phyloP scores from a whole-genome alignment of 345 rosid genomes.

The Lumnitzera racemosa region DNA sequence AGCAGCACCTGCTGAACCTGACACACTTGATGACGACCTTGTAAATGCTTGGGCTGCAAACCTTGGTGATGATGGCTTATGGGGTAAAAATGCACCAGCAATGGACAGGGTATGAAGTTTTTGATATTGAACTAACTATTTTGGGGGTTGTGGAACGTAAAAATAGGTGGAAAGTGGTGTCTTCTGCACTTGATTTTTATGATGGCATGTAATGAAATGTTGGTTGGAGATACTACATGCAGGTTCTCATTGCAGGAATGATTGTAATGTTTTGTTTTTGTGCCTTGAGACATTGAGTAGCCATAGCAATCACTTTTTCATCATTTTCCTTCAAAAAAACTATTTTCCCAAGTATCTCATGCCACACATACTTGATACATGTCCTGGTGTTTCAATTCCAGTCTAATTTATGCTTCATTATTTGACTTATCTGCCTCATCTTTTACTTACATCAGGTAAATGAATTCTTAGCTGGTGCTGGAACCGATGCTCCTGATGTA shows the following conservation, averaged over 20 bases:
- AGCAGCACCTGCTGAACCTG: slow-evolving; percentile 62
- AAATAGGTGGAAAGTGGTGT: no score
- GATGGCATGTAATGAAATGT: no score
- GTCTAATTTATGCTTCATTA: neutral
- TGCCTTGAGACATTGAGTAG: no score
- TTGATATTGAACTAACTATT: neutral
- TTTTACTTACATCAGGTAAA: slow-evolving; percentile 55
- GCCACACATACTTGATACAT: neutral
- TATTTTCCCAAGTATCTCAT: no score
- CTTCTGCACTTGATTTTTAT: no score
- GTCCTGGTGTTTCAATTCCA: neutral
- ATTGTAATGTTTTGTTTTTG: no score
- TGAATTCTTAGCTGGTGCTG: slow-evolving; percentile 91
- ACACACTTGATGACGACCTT: slow-evolving; percentile 86
- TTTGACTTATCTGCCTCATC: neutral
- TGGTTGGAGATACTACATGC: no score
- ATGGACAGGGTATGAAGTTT: slow-evolving; percentile 67
- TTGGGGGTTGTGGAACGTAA: no score
- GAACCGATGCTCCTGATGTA: slow-evolving; percentile 99
- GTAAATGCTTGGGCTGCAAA: slow-evolving; percentile 99
- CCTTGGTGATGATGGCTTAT: slow-evolving; percentile 89
- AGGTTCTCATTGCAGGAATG: no score
- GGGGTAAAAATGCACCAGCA: slow-evolving; percentile 86
- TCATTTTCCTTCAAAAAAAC: no score
- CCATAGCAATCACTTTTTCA: no score